Percentiles rank a stretch among this genome's conserved stretches.
phyloP scores from a whole-genome alignment of 169 alveolate genomes.

The Plasmodium gaboni region DNA sequence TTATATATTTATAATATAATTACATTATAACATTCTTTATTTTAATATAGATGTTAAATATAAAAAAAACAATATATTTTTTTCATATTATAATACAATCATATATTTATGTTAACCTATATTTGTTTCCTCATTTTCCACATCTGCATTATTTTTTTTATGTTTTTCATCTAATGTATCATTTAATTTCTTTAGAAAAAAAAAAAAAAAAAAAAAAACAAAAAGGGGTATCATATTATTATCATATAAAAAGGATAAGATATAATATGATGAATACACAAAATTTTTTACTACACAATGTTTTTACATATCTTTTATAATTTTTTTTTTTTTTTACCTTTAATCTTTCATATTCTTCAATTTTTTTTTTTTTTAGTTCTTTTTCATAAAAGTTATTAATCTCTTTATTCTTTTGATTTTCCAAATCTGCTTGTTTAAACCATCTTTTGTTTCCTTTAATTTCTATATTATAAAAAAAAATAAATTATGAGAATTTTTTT shows the following conservation, averaged over 20 bases:
- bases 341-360: slow-evolving; percentile 73
- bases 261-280: neutral
- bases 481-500: neutral
- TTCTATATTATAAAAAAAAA: slow-evolving; percentile 15
- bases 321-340: slow-evolving; percentile 41
- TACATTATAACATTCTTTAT: neutral
- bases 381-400: slow-evolving; percentile 47
- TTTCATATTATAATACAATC: neutral
- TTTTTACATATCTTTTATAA: neutral
- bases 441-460: slow-evolving; percentile 73
- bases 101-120: slow-evolving; percentile 30
- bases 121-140: slow-evolving; percentile 40
- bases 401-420: slow-evolving; percentile 52
- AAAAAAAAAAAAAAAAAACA: neutral
- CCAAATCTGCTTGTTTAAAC: slow-evolving; percentile 74
- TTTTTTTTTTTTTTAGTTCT: slow-evolving; percentile 65
- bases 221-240: neutral
- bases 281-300: neutral
- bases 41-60: neutral
- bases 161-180: slow-evolving; percentile 49
- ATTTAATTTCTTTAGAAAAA: slow-evolving; percentile 51
- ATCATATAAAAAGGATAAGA: neutral
- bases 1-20: neutral
- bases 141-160: slow-evolving; percentile 27
- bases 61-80: neutral